A percentile compares a stretch with the other conserved stretches of the same genome.
Evolutionary conservation across 2,329 filamentous ascomycete genomes (phyloP).

Genomic region (Fusarium burgessii): DNA sequence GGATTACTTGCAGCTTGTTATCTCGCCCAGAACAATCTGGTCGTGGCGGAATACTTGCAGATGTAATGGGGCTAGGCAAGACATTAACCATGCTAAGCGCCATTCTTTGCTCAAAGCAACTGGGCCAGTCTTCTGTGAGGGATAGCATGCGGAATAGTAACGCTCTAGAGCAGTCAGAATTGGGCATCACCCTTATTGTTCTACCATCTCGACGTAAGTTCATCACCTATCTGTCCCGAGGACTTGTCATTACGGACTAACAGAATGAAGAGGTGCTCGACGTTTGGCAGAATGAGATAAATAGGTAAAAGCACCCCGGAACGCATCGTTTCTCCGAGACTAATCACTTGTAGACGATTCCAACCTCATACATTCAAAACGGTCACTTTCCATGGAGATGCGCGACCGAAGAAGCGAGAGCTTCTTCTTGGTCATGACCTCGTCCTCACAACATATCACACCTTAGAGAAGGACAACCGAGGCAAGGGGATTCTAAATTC

Average conservation of each 20-base stretch:
- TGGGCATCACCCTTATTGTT: accelerated
- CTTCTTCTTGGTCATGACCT: not conserved
- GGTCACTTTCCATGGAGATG: not conserved
- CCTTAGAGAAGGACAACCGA: not conserved
- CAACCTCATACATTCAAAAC: accelerated
- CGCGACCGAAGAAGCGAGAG: accelerated
- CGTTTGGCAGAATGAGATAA: conserved; percentile 7
- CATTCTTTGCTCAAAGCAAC: not conserved
- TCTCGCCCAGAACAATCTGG: accelerated
- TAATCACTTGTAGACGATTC: not conserved
- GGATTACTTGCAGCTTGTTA: not conserved
- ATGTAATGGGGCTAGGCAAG: conserved; percentile 1
- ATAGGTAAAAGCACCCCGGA: not conserved
- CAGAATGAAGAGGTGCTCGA: conserved; percentile 6
- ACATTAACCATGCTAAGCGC: not conserved
- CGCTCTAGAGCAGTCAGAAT: accelerated
- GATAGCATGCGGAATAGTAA: accelerated
- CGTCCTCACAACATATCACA: not conserved
- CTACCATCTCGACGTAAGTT: conserved; percentile 3
- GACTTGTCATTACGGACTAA: not conserved
- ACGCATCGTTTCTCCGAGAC: accelerated
- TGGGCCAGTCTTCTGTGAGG: accelerated
- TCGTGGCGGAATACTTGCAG: conserved; percentile 1
- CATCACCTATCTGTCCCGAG: not conserved
- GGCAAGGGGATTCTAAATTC: accelerated